phyloP scores from a whole-genome alignment of 2,329 filamentous ascomycete genomes.

The Aspergillus viridinutans region DNA sequence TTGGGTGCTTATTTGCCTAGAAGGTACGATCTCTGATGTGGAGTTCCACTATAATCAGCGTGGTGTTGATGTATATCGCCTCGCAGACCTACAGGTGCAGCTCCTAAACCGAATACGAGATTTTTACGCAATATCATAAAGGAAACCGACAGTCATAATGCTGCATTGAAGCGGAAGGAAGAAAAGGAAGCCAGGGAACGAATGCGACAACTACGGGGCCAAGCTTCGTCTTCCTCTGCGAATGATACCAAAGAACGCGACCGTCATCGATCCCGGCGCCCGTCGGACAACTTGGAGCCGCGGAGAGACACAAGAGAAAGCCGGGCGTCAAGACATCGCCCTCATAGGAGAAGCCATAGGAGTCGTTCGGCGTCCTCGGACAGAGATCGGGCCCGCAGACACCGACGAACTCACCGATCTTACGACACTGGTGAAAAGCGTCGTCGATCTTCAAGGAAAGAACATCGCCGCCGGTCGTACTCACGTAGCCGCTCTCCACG shows the following conservation, averaged over 20 bases:
- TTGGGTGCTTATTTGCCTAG: conserved; percentile 61
- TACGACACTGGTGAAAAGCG: conserved; percentile 15
- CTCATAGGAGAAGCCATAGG: conserved; percentile 25
- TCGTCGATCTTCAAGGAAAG: conserved; percentile 13
- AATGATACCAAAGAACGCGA: conserved; percentile 32
- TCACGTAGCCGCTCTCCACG: conserved; percentile 20
- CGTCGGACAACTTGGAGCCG: conserved; percentile 16
- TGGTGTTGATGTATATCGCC: conserved; percentile 4
- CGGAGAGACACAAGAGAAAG: conserved; percentile 20
- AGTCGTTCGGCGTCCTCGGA: conserved; percentile 25
- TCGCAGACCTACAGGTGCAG: conserved; percentile 58
- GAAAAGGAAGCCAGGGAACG: conserved; percentile 71
- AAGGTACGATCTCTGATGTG: conserved; percentile 40
- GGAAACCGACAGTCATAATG: conserved; percentile 85
- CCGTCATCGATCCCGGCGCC: conserved; percentile 8
- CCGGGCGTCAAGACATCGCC: conserved; percentile 19
- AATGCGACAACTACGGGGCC: conserved; percentile 54
- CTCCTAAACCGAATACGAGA: conserved; percentile 83
- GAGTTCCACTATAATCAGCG: not conserved
- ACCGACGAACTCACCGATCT: conserved; percentile 19
- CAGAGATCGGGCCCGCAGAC: conserved; percentile 20
- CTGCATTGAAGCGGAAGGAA: conserved; percentile 77
- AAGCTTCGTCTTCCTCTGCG: conserved; percentile 32
- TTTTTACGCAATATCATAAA: conserved; percentile 86
- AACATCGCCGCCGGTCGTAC: conserved; percentile 13